Evolutionary conservation across 768 basidiomycete genomes (phyloP).

Genomic region (Exsudoporus frostii): DNA sequence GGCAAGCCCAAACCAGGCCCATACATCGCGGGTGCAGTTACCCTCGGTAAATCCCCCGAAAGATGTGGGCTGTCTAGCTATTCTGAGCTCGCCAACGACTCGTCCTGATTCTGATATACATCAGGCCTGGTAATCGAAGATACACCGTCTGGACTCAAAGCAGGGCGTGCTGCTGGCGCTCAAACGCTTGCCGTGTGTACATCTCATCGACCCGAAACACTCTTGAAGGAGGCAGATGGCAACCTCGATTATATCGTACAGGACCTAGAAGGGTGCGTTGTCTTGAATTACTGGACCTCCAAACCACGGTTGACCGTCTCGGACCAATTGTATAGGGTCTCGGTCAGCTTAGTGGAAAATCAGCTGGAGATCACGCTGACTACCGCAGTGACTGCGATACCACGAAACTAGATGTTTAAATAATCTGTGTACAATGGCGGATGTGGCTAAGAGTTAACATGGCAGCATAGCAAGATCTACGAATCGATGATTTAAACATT

Average conservation of each 20-base stretch:
- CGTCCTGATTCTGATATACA: neutral
- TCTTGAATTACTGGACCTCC: neutral
- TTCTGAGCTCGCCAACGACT: neutral
- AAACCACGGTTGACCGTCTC: neutral
- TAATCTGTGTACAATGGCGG: neutral
- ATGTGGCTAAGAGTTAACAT: neutral
- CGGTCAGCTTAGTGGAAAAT: constrained; percentile 14
- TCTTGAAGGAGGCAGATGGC: constrained; percentile 39
- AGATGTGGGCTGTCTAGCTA: constrained; percentile 46
- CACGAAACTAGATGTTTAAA: constrained; percentile 6
- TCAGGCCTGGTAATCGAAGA: constrained; percentile 89
- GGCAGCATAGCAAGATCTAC: neutral
- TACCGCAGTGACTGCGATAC: constrained; percentile 12
- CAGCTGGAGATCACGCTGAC: constrained; percentile 23
- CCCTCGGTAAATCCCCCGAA: constrained; percentile 49
- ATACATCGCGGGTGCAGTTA: constrained; percentile 70
- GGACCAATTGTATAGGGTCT: constrained; percentile 12
- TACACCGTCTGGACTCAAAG: constrained; percentile 76
- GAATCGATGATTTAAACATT: neutral
- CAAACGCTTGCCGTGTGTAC: constrained; percentile 82
- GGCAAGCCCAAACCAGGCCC: constrained; percentile 92
- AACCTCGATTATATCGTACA: constrained; percentile 63
- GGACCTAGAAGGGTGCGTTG: constrained; percentile 61
- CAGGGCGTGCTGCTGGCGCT: constrained; percentile 75
- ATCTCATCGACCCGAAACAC: constrained; percentile 56